Evolutionary conservation across 1,284 basidiomycete genomes (phyloP), one percentile per base, ranked within the genome.

Genomic region (Pseudomicrostroma phylloplanum): DNA sequence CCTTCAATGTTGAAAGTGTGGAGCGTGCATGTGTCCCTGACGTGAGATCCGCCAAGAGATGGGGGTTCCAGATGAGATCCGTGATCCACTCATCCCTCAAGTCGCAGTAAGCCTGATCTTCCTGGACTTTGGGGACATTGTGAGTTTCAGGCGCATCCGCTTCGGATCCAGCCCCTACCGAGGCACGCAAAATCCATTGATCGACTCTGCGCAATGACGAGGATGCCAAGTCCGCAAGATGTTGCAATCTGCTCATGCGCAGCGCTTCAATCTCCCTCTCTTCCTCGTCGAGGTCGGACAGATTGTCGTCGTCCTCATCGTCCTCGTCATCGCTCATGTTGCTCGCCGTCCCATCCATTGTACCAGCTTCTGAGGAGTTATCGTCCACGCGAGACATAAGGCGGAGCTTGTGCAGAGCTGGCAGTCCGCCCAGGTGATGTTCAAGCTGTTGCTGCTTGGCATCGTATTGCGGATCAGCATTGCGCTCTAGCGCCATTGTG

Each of bases 311-410:
- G 19, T 49, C 42, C 30, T 54, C 46, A 23, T 26, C 49, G 55
- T 42, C 43, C 11, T 63, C 59, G 21, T 53, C 62, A 30, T 61
- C 62, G 40, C 59, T 61, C 15, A 55, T 36, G 36, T 56, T 53
- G 49, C 59, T 60, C n/a, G 40, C 42, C 26, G 59, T 59, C 8
- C 51, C 59, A 15, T 59, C 57, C 21, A 43, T 13, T 9, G 57
- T 56, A n/a, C 58, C 61, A 23, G 21, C 26, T 11, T 64, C 62
- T 12, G 57, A 59, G 23, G 51, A 48, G 6, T 55, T 42, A 15
- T 64, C 62, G 9, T 60, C 58, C 11, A 30, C 42, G 13, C 51
- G 36, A 25, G 21, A 36, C 25, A n/a, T 46, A 13, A 55, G 42
- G 39, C 19, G 51, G 19, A 54, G 49, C 57, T 59, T n/a, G 41